These are phyloP conservation scores for Xylaria sp. DNA, from an alignment of 2,329 filamentous ascomycete genomes.

Conservation along the genomic window DNA sequence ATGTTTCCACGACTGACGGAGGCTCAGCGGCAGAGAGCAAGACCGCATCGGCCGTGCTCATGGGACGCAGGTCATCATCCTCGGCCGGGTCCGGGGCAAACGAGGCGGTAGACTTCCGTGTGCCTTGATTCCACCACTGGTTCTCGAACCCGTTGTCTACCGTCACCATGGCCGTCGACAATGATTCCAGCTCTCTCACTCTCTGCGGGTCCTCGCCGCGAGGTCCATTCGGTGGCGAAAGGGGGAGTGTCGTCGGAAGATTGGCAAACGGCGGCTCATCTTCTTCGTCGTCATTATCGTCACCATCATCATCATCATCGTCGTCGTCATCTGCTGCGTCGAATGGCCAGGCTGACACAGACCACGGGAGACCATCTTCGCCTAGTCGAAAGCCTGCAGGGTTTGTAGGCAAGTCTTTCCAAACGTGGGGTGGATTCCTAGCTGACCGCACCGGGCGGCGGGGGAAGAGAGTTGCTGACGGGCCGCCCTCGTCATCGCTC, in stretches of 20 bases:
- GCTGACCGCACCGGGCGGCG: slow-evolving; percentile 42
- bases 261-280: slow-evolving; percentile 40
- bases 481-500: slow-evolving; percentile 53
- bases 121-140: slow-evolving; percentile 67
- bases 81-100: slow-evolving; percentile 37
- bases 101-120: slow-evolving; percentile 46
- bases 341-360: slow-evolving; percentile 51
- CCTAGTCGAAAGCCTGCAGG: slow-evolving; percentile 57
- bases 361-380: slow-evolving; percentile 62
- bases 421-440: slow-evolving; percentile 46
- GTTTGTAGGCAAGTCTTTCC: slow-evolving; percentile 58
- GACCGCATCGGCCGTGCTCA: slow-evolving; percentile 47
- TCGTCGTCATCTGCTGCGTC: slow-evolving; percentile 35
- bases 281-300: slow-evolving; percentile 39
- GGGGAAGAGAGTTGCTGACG: slow-evolving; percentile 47
- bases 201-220: slow-evolving; percentile 52
- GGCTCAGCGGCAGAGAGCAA: slow-evolving; percentile 44
- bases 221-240: slow-evolving; percentile 37
- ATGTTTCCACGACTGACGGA: slow-evolving; percentile 37
- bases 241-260: slow-evolving; percentile 43
- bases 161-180: slow-evolving; percentile 66
- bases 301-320: slow-evolving; percentile 37
- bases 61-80: slow-evolving; percentile 39
- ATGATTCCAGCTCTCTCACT: slow-evolving; percentile 57
- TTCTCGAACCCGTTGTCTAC: slow-evolving; percentile 69